Evolutionary conservation across 2,329 filamentous ascomycete species (phyloP).

Genomic region (Pseudogymnoascus sp.): DNA sequence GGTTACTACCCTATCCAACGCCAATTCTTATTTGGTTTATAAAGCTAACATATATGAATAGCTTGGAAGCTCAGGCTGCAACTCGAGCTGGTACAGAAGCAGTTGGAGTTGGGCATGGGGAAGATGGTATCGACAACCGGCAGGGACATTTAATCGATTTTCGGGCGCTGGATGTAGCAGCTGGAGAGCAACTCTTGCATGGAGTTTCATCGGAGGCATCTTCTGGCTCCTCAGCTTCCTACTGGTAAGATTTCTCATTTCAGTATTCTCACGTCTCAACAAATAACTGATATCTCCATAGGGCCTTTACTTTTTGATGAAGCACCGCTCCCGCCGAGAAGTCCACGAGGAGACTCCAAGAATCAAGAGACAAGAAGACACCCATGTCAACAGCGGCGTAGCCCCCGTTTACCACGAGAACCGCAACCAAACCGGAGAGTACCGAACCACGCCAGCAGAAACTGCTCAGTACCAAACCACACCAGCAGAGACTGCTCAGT

Average conservation of each 20-base stretch:
- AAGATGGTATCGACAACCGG: not conserved
- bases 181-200: slow-evolving; percentile 8
- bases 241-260: slow-evolving; percentile 4
- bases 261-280: not conserved
- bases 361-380: not conserved
- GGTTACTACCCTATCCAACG: not conserved
- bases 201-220: slow-evolving; percentile 2
- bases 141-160: not conserved
- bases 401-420: slow-evolving; percentile 3
- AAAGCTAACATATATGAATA: slow-evolving; percentile 3
- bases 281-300: not conserved
- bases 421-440: not conserved
- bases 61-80: slow-evolving; percentile 7
- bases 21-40: not conserved
- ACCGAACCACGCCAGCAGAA: not conserved
- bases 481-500: not conserved
- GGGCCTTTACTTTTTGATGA: not conserved
- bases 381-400: not conserved
- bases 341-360: slow-evolving; percentile 2
- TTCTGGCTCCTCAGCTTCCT: slow-evolving; percentile 10
- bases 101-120: slow-evolving; percentile 10
- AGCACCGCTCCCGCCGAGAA: not conserved
- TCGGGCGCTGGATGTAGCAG: not conserved
- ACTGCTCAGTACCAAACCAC: not conserved
- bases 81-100: slow-evolving; percentile 6